These are phyloP conservation scores for Solanum chacoense DNA, from an alignment of 305 asterid species.

Conservation along the genomic window DNA sequence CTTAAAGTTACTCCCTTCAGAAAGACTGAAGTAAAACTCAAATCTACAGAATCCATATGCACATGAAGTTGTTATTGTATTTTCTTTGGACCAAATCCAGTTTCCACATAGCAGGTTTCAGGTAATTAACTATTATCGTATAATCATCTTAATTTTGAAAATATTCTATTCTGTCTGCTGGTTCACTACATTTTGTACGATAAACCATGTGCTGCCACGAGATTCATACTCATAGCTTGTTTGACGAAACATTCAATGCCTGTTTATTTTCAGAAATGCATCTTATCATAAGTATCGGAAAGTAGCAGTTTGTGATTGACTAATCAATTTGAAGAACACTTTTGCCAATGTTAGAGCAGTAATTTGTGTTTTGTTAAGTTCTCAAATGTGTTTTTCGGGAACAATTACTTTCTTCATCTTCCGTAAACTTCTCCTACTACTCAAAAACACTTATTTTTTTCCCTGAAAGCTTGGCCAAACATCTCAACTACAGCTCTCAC, in stretches of 20 bases:
- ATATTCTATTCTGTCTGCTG: not conserved
- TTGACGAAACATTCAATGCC: not conserved
- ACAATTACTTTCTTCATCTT: not conserved
- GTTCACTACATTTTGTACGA: not conserved
- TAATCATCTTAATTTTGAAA: not conserved
- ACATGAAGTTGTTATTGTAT: not conserved
- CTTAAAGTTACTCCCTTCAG: slow-evolving; percentile 46
- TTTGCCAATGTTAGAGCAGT: not conserved
- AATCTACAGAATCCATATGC: not conserved
- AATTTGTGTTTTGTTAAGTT: not conserved
- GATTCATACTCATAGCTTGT: not conserved
- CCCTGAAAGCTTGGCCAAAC: not conserved
- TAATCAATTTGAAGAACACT: not conserved
- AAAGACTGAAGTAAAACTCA: slow-evolving; percentile 32
- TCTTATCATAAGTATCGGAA: not conserved
- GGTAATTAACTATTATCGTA: slow-evolving; percentile 22
- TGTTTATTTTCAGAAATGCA: not conserved
- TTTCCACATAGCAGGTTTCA: slow-evolving; percentile 26
- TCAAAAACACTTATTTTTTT: not conserved
- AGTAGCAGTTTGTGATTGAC: not conserved
- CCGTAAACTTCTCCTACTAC: not conserved
- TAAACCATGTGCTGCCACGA: not conserved
- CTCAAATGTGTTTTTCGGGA: not conserved
- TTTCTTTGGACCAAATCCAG: slow-evolving; percentile 4
- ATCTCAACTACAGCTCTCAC: not conserved